Conservation (phyloP, 345 rosid genomes). For the Populus nigra region DNA sequence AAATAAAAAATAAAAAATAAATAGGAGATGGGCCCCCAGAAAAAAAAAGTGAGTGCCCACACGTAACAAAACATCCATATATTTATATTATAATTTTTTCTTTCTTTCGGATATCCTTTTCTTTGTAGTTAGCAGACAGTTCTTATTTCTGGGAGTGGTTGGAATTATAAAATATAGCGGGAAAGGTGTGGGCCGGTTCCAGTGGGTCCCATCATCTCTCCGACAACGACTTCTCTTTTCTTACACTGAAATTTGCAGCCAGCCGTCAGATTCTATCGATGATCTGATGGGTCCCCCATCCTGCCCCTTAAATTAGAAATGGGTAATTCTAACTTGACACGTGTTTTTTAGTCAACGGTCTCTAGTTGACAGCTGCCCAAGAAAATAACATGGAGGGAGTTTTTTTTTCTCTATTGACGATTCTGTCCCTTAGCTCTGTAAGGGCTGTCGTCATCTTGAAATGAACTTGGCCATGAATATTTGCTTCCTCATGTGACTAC, state of each 20-base stretch:
- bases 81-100: not conserved
- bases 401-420: not conserved
- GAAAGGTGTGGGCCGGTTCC: constrained; percentile 27
- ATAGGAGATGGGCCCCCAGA: not conserved
- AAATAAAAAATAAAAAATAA: not conserved
- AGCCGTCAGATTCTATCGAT: constrained; percentile 10
- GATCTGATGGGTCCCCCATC: constrained; percentile 14
- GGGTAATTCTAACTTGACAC: constrained; percentile 10
- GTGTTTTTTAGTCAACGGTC: constrained; percentile 20
- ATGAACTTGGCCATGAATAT: not conserved
- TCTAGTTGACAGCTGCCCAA: constrained; percentile 12
- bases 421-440: constrained; percentile 14
- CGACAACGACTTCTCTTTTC: not conserved
- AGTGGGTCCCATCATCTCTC: constrained; percentile 15
- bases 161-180: constrained; percentile 20
- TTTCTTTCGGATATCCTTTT: not conserved
- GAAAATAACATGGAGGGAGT: not conserved
- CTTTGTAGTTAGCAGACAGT: constrained; percentile 24
- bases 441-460: not conserved
- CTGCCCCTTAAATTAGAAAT: not conserved
- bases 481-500: not conserved
- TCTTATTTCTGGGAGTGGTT: constrained; percentile 29
- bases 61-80: not conserved
- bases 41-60: constrained; percentile 9
- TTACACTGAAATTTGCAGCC: not conserved